Conservation (phyloP, 2,329 filamentous ascomycete species). For the Talaromyces pinophilus region DNA sequence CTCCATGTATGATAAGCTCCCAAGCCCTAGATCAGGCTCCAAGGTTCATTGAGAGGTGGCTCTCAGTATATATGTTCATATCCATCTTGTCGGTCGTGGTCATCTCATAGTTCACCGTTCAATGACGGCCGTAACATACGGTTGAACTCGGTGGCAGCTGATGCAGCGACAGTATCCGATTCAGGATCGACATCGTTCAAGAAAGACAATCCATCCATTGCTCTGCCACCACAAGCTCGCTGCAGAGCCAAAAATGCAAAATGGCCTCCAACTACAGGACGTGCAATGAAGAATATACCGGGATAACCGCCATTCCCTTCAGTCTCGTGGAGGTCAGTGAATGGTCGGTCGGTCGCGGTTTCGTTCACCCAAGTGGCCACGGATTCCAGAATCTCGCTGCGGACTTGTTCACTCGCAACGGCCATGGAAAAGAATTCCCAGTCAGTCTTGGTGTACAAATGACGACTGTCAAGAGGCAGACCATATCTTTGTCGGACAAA, state of each 20-base stretch:
- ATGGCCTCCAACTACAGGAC: constrained; percentile 81
- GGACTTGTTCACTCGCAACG: constrained; percentile 67
- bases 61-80: not conserved
- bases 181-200: constrained; percentile 40
- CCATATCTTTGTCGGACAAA: constrained; percentile 79
- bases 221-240: constrained; percentile 72
- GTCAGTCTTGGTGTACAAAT: constrained; percentile 84
- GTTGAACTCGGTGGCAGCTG: constrained; percentile 30
- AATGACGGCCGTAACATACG: constrained; percentile 17
- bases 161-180: constrained; percentile 28
- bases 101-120: constrained; percentile 19
- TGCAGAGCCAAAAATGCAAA: constrained; percentile 83
- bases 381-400: constrained; percentile 70
- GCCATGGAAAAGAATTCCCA: constrained; percentile 90
- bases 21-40: not conserved
- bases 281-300: constrained; percentile 72
- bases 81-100: not conserved
- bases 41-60: not conserved
- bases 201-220: constrained; percentile 58
- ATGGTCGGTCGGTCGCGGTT: constrained; percentile 71
- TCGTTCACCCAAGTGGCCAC: constrained; percentile 83
- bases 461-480: constrained; percentile 76
- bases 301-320: constrained; percentile 76
- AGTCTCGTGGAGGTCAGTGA: constrained; percentile 81
- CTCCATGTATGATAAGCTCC: not conserved